Evolutionary conservation across 164 flowering plant genomes (phyloP).

Genomic region (Stephania cephalantha): DNA sequence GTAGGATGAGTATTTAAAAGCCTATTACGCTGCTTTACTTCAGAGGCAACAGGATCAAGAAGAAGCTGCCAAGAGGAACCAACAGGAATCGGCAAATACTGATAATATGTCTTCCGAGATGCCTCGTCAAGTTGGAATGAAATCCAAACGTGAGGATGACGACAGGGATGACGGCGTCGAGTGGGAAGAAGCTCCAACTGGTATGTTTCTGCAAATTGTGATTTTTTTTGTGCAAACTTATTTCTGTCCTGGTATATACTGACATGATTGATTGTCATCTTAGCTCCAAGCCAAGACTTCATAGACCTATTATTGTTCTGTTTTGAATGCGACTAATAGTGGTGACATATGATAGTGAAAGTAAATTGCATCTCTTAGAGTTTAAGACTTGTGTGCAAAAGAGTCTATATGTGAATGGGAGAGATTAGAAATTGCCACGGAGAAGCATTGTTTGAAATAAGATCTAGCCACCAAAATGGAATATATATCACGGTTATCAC

Average conservation of each 20-base stretch:
- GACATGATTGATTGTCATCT: neutral
- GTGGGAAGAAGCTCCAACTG: conserved; percentile 75
- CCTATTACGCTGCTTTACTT: conserved; percentile 75
- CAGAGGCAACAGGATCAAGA: conserved; percentile 55
- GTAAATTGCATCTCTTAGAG: neutral
- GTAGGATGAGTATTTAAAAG: conserved; percentile 83
- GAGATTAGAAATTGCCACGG: neutral
- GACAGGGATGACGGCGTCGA: conserved; percentile 60
- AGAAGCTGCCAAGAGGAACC: conserved; percentile 37
- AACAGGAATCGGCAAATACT: conserved; percentile 27
- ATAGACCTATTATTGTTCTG: neutral
- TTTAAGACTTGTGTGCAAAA: neutral
- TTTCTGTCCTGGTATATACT: neutral
- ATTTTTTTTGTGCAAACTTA: neutral
- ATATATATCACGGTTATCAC: neutral
- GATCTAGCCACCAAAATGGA: neutral
- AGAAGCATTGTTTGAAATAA: neutral
- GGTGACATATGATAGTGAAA: neutral
- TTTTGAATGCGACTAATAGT: neutral
- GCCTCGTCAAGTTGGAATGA: conserved; percentile 73
- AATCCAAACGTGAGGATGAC: conserved; percentile 64
- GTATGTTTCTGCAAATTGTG: conserved; percentile 24
- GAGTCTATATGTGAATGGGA: neutral
- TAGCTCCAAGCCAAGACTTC: too few species aligned
- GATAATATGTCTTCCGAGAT: conserved; percentile 21